Base-by-base conservation (phyloP, 2,329 filamentous ascomycete species). In the Nakataea oryzae region DNA sequence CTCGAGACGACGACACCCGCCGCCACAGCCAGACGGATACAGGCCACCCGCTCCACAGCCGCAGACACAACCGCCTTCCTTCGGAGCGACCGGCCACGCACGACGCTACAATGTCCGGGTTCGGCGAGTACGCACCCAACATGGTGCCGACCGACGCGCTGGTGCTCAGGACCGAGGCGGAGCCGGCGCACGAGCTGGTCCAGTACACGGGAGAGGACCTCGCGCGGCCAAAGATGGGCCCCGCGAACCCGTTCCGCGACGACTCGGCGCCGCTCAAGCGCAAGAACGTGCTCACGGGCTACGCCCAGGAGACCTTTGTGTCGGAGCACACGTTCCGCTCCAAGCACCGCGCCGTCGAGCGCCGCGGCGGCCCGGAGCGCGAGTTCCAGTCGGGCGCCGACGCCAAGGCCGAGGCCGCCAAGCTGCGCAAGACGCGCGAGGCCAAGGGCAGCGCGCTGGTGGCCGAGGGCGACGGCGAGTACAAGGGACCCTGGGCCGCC, bases 401-500 rank as follows among this genome's bases (percentile, higher is more conserved):
- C 14, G 78, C 84, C 30, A 97, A 96, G 74, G 89, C 89, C 66
- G 83, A 87, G 62, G 86, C 87, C 6, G 85, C 85, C 50, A 79
- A 79, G 63, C 78, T 91, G 73, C 81, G 88, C 58, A 80, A 86
- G n/a, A 89, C 87, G 68, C 82, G 95, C 64, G 92, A 97, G 74
- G 86, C 79, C 67, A 97, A 95, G 71, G 95, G 95, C 58, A 87
- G 93, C 71, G 85, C 91, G 55, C 86, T 87, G 24, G 82, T 97
- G 54, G 88, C 93, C 0, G 93, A 96, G 69, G 95, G 95, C 0
- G 86, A 91, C 9, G 88, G 88, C 61, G 88, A 92, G 57, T 99
- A 99, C 74, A 83, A 96, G 50, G 96, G 96, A 0, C 96, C 95
- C 0, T 99, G 96, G 96, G 96, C 95, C 11, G 87, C 83, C 72